Percentiles rank a stretch among this genome's conserved stretches.
These are phyloP conservation scores for Suillus tomentosus DNA, from an alignment of 768 basidiomycete genomes.

Conservation along the genomic window DNA sequence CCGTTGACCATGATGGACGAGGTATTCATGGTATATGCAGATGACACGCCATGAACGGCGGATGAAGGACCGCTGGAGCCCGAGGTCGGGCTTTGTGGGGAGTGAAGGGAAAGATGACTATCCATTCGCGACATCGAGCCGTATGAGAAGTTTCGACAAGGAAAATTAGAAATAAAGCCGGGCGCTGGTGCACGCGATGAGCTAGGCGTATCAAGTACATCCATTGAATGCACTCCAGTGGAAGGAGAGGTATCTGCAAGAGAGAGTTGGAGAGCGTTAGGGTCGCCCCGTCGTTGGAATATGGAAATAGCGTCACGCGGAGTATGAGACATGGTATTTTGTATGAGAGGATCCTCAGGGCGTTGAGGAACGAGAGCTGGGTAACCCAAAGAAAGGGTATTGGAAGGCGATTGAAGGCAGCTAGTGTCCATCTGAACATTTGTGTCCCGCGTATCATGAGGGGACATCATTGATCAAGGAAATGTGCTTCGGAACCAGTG, in stretches of 20 bases:
- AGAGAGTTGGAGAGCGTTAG: conserved; percentile 41
- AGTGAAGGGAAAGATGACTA: conserved; percentile 29
- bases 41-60: conserved; percentile 39
- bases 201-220: conserved; percentile 19
- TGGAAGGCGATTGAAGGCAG: conserved; percentile 17
- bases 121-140: conserved; percentile 40
- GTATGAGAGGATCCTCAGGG: conserved; percentile 19
- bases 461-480: conserved; percentile 21
- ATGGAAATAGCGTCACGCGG: conserved; percentile 36
- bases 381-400: conserved; percentile 15
- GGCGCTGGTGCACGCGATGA: conserved; percentile 31
- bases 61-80: conserved; percentile 38
- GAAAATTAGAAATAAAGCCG: conserved; percentile 46
- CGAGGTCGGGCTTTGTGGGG: conserved; percentile 24
- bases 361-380: conserved; percentile 17
- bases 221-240: conserved; percentile 40
- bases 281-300: conserved; percentile 37
- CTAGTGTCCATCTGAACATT: conserved; percentile 24
- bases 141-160: conserved; percentile 35
- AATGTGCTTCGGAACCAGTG: conserved; percentile 12
- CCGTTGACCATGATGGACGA: conserved; percentile 12
- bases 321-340: conserved; percentile 19
- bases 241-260: conserved; percentile 38
- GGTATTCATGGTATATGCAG: conserved; percentile 29
- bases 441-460: conserved; percentile 21